Conservation (phyloP, 371 early-diverging fungal species). For the Lichtheimia corymbifera region DNA sequence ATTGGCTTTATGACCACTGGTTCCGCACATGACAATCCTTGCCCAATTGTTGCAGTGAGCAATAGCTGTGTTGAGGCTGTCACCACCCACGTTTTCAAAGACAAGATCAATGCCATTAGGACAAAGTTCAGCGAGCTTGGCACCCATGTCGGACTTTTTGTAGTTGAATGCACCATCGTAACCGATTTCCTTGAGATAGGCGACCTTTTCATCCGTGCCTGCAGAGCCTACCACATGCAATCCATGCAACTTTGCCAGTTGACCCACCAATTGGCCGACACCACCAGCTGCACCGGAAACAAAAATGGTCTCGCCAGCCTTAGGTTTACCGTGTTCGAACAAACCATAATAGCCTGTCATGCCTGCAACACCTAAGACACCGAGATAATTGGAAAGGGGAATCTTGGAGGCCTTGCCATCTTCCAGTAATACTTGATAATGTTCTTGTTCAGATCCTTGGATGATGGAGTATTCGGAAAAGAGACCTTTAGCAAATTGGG, state of each 20-base stretch:
- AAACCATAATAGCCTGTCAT: constrained; percentile 43
- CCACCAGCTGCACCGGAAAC: constrained; percentile 58
- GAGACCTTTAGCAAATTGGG: constrained; percentile 33
- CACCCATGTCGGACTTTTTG: constrained; percentile 59
- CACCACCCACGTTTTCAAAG: constrained; percentile 74
- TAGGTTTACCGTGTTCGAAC: constrained; percentile 22
- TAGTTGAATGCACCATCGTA: constrained; percentile 84
- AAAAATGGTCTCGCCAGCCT: constrained; percentile 53
- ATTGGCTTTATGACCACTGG: no score
- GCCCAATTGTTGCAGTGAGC: constrained; percentile 50
- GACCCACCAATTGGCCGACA: constrained; percentile 60
- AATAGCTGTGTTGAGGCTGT: constrained; percentile 67
- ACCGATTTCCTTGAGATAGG: constrained; percentile 57
- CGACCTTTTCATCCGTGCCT: constrained; percentile 76
- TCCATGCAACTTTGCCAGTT: constrained; percentile 71
- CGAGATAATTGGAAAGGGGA: constrained; percentile 52
- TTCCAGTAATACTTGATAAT: constrained; percentile 22
- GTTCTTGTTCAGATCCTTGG: constrained; percentile 15
- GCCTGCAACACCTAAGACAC: constrained; percentile 59
- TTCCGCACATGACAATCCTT: constrained; percentile 49
- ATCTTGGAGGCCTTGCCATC: constrained; percentile 36
- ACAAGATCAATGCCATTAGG: constrained; percentile 76
- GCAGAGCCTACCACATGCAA: constrained; percentile 74
- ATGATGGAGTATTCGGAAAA: constrained; percentile 55
- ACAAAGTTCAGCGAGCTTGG: constrained; percentile 45